These are phyloP conservation scores for Immersiporthe knoxdaviesiana DNA, from an alignment of 2,329 filamentous ascomycete genomes.

Conservation along the genomic window DNA sequence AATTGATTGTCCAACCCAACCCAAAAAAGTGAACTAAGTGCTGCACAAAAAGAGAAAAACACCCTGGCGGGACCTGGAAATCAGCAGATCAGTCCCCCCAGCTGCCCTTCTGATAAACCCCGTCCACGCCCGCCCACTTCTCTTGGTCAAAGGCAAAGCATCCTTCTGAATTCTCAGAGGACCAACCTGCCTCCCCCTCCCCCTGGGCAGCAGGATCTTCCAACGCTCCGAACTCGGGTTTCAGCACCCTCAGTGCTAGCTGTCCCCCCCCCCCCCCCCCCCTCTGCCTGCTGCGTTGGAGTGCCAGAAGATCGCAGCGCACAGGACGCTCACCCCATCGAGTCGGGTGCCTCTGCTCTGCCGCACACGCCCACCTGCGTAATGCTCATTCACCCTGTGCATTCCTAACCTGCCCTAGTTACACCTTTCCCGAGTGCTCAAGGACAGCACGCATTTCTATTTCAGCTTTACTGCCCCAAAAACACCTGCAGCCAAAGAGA, in stretches of 20 bases:
- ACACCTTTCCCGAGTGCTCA: not conserved
- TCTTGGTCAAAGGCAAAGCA: not conserved
- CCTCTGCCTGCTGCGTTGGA: not conserved
- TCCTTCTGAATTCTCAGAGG: conserved; percentile 5
- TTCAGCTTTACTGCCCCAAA: not conserved
- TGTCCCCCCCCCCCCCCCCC: too few relatives aligned
- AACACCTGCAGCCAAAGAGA: not conserved
- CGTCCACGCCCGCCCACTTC: not conserved
- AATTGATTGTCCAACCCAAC: not conserved
- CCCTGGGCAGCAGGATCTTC: not conserved
- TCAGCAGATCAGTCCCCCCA: conserved; percentile 8
- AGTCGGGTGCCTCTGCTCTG: not conserved
- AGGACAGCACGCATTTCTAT: not conserved
- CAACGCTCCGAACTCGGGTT: conserved; percentile 11
- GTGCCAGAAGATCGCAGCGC: not conserved
- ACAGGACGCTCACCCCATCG: not conserved
- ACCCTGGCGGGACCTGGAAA: not conserved
- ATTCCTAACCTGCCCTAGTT: not conserved
- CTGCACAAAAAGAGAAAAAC: not conserved
- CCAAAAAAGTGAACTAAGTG: not conserved
- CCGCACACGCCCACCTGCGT: not conserved
- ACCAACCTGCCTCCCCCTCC: not conserved
- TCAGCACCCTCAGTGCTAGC: conserved; percentile 6
- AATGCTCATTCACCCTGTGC: not conserved
- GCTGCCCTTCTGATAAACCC: conserved; percentile 8